These are phyloP conservation scores for Fusarium burgessii DNA, from an alignment of 2,329 filamentous ascomycete species.

Conservation along the genomic window DNA sequence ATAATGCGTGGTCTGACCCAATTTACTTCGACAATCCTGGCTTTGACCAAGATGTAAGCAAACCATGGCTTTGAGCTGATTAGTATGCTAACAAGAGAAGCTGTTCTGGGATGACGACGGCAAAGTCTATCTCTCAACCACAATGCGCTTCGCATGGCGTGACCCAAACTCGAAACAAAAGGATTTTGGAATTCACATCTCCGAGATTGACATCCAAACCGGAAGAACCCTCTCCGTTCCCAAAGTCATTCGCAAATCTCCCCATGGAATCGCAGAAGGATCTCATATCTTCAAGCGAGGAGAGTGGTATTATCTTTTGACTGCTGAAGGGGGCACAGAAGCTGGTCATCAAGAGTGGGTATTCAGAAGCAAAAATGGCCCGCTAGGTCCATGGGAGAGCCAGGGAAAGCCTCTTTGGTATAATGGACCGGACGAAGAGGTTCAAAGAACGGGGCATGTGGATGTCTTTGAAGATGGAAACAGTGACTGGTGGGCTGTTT, in stretches of 20 bases:
- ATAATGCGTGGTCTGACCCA: slow-evolving; percentile 63
- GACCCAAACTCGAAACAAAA: slow-evolving; percentile 56
- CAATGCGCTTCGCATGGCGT: slow-evolving; percentile 52
- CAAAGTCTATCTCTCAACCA: slow-evolving; percentile 62
- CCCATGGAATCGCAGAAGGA: slow-evolving; percentile 57
- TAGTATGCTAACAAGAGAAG: slow-evolving; percentile 4
- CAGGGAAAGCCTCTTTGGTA: slow-evolving; percentile 45
- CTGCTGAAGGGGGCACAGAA: slow-evolving; percentile 45
- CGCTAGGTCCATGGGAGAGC: slow-evolving; percentile 63
- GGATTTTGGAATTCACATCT: slow-evolving; percentile 64
- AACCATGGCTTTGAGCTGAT: accelerated
- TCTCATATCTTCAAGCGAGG: slow-evolving; percentile 47
- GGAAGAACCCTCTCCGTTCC: slow-evolving; percentile 56
- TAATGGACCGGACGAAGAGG: slow-evolving; percentile 60
- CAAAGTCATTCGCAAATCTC: slow-evolving; percentile 52
- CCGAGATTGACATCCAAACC: slow-evolving; percentile 57
- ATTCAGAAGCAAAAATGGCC: slow-evolving; percentile 56
- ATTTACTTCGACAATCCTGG: slow-evolving; percentile 66
- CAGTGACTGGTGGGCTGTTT: slow-evolving; percentile 42
- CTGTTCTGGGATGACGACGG: slow-evolving; percentile 63
- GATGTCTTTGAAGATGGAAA: slow-evolving; percentile 43
- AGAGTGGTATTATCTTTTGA: slow-evolving; percentile 44
- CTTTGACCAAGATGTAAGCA: slow-evolving; percentile 61
- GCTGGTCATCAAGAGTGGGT: slow-evolving; percentile 65
- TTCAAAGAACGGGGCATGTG: slow-evolving; percentile 55